These are phyloP conservation scores for Rhizopus arrhizus DNA, from an alignment of 371 early-diverging fungal species.

Conservation along the genomic window DNA sequence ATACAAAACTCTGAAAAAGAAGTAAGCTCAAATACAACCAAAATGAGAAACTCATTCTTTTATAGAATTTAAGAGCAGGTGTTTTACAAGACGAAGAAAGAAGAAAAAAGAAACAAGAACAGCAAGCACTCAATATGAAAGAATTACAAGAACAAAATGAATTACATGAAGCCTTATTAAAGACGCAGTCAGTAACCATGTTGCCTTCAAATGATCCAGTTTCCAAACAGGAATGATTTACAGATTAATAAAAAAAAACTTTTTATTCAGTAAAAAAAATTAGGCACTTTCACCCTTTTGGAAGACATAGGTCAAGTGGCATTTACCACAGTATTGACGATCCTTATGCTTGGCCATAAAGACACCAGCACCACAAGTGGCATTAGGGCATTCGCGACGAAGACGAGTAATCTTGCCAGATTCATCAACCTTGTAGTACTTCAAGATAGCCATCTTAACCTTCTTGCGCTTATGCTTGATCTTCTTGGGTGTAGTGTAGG, in stretches of 20 bases:
- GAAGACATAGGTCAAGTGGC: slow-evolving; percentile 60
- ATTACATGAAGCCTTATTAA: slow-evolving; percentile 46
- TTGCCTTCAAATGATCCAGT: slow-evolving; percentile 41
- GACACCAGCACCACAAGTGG: slow-evolving; percentile 96
- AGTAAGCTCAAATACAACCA: slow-evolving; percentile 25
- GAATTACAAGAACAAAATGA: slow-evolving; percentile 53
- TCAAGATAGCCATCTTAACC: slow-evolving; percentile 95
- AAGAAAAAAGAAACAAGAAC: slow-evolving; percentile 36
- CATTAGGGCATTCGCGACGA: slow-evolving; percentile 92
- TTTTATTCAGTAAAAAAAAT: slow-evolving; percentile 3
- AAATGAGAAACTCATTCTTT: background rate
- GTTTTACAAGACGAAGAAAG: slow-evolving; percentile 50
- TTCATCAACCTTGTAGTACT: slow-evolving; percentile 96
- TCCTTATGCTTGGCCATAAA: slow-evolving; percentile 97
- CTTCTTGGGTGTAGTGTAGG: slow-evolving; percentile 98
- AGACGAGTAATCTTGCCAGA: slow-evolving; percentile 96
- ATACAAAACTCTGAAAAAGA: slow-evolving; percentile 50
- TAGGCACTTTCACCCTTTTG: slow-evolving; percentile 38
- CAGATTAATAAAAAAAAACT: slow-evolving; percentile 10
- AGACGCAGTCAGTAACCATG: slow-evolving; percentile 45
- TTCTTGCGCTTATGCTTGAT: slow-evolving; percentile 97
- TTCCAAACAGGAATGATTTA: slow-evolving; percentile 32
- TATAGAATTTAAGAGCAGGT: slow-evolving; percentile 32
- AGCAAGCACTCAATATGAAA: slow-evolving; percentile 43
- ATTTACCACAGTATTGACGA: slow-evolving; percentile 92